These are phyloP conservation scores for Croton setiger DNA, from an alignment of 441 rosid genomes.

Conservation along the genomic window DNA sequence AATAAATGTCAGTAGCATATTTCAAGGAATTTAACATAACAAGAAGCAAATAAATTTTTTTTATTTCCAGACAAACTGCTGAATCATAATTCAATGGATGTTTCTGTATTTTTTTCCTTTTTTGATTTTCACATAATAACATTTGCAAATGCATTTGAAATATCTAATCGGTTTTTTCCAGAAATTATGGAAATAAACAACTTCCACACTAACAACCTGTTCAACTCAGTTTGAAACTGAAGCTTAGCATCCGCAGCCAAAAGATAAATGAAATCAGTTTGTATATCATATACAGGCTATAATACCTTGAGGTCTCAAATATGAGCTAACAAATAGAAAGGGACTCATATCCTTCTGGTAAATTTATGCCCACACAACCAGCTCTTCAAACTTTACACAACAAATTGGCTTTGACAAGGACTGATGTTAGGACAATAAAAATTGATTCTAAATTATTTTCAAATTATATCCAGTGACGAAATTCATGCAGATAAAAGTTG, in stretches of 20 bases:
- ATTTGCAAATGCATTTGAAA: background rate
- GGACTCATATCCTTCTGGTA: background rate
- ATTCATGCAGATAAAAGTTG: background rate
- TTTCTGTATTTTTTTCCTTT: background rate
- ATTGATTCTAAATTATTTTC: background rate
- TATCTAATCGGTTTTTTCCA: background rate
- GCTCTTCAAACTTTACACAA: background rate
- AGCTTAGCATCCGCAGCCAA: background rate
- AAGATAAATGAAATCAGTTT: background rate
- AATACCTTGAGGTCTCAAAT: background rate
- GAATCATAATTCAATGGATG: background rate
- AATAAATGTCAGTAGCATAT: background rate
- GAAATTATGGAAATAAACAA: background rate
- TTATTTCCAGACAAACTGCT: background rate
- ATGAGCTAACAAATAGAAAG: background rate
- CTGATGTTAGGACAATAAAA: background rate
- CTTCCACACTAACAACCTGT: background rate
- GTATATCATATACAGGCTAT: background rate
- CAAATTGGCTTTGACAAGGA: background rate
- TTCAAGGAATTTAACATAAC: constrained; percentile 2
- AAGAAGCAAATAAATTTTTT: background rate
- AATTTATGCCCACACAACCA: background rate
- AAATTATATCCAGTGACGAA: constrained; percentile 2
- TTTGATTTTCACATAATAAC: background rate
- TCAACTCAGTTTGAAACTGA: background rate